Percentiles rank a stretch among this genome's conserved stretches.
These are phyloP conservation scores for Achaetomium macrosporum DNA, from an alignment of 2,329 filamentous ascomycete genomes.

Conservation along the genomic window DNA sequence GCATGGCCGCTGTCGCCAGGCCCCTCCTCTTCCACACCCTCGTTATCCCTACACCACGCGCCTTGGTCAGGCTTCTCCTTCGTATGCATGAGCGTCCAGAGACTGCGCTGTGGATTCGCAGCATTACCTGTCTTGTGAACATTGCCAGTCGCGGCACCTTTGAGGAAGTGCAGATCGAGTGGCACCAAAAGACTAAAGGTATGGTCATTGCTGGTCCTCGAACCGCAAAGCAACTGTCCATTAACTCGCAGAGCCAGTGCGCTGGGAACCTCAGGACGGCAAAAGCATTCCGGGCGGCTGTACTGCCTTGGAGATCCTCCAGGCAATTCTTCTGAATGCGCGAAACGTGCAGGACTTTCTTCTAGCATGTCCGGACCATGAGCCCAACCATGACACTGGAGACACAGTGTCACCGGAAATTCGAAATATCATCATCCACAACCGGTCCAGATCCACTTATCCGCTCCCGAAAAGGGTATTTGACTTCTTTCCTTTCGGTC, in stretches of 20 bases:
- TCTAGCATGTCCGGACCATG: conserved; percentile 24
- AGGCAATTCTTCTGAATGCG: conserved; percentile 18
- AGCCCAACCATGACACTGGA: not conserved
- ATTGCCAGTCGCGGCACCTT: conserved; percentile 16
- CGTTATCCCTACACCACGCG: conserved; percentile 21
- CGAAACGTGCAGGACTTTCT: conserved; percentile 24
- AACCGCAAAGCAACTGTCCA: conserved; percentile 1
- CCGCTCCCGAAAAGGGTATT: not conserved
- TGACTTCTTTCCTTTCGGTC: conserved; percentile 15
- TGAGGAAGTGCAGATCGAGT: conserved; percentile 19
- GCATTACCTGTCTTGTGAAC: conserved; percentile 24
- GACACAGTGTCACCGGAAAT: conserved; percentile 5
- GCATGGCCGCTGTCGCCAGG: conserved; percentile 24
- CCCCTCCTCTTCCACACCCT: conserved; percentile 26
- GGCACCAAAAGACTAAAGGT: conserved; percentile 20
- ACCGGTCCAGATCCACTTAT: conserved; percentile 5
- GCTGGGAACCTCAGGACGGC: conserved; percentile 3
- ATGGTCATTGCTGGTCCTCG: conserved; percentile 1
- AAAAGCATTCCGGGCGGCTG: not conserved
- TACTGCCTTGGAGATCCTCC: conserved; percentile 22
- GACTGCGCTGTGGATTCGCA: conserved; percentile 22
- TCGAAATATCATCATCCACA: conserved; percentile 13
- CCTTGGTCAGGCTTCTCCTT: conserved; percentile 20
- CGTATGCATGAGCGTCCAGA: conserved; percentile 19
- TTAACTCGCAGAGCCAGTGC: conserved; percentile 17